A percentile compares a stretch with the other conserved stretches of the same genome.
Evolutionary conservation across 208 protist genomes (phyloP).

Genomic region (Acanthamoeba lenticulata): DNA sequence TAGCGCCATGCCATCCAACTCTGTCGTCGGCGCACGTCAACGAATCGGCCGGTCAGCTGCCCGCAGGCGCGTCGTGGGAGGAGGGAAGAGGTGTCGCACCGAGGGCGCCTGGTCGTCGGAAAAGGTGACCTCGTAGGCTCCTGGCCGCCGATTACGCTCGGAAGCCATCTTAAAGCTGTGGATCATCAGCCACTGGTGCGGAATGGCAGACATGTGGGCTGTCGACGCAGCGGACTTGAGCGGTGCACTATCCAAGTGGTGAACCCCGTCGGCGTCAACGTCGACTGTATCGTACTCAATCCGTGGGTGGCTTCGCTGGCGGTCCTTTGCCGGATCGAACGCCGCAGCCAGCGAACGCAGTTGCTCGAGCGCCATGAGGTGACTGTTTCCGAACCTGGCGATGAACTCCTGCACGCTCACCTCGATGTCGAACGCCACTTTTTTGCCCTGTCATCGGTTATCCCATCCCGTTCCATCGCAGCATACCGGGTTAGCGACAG

Average conservation of each 20-base stretch:
- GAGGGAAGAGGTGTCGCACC: not conserved
- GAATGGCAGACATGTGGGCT: not conserved
- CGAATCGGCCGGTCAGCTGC: not conserved
- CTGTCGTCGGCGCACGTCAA: not conserved
- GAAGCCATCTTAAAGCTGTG: constrained; percentile 8
- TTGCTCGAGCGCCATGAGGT: not conserved
- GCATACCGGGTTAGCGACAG: not conserved
- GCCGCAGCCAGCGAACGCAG: not conserved
- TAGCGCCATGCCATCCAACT: constrained; percentile 61
- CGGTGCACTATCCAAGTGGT: not conserved
- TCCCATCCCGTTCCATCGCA: too few species aligned
- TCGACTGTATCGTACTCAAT: not conserved
- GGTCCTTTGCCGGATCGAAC: not conserved
- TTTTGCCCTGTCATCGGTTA: not conserved
- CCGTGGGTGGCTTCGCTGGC: not conserved
- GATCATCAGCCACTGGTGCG: constrained; percentile 2
- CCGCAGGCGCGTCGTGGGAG: too few species aligned
- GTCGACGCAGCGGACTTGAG: too few species aligned
- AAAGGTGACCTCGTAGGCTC: constrained; percentile 13
- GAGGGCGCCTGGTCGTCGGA: not conserved
- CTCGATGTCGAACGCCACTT: constrained; percentile 16
- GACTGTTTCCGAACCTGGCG: constrained; percentile 19
- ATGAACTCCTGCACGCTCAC: constrained; percentile 33
- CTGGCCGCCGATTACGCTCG: not conserved
- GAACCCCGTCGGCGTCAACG: not conserved